Base-by-base conservation (phyloP, 176 grass and related monocot genomes). In the Ensete ventricosum region DNA sequence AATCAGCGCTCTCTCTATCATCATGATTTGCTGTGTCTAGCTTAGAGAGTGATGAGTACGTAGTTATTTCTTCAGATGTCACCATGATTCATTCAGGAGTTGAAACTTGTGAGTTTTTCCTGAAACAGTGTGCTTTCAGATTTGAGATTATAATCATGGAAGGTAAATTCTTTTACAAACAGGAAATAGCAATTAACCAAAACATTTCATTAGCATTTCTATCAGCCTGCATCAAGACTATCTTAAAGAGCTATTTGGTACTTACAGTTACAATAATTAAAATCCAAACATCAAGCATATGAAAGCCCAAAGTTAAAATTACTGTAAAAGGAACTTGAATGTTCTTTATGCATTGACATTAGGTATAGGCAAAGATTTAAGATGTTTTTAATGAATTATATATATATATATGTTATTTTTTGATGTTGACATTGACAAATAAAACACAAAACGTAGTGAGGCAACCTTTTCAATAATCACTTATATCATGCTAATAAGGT, bases 11-110 rank as follows among this genome's bases (percentile, higher is more conserved):
- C 19, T 52, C 34, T 27, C 52, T 50, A 60, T 71, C 69, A 72
- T 53, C 16, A 12, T 53, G 57, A 64, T 53, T 34, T 52, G 34
- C 43, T 49, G 26, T 53, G 8, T 73, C 78, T 72, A 80, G 57
- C 7, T 80, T 80, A 10, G 69, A 80, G 11, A 80, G 78, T 26
- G 69, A 73, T 2, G 69, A 80, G 34, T 52, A 80, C 20, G 67
- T n/a, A 63, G 58, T 8, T 51, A 24, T 80, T 73, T 57, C 69
- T 24, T 73, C 58, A 53, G 55, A 73, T 53, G 43, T 52, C 26
- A 17, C 57, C 69, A 80, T 80, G 26, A 43, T 43, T 57, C 50
- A 79, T 70, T 70, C 22, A 58, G 52, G 11, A 79, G 34, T 43
- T 48, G 10, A 8, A 69, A 22, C 16, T 50, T 50, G 54, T 70